phyloP scores from a whole-genome alignment of 73 alveolate species.

The Paramecium pentaurelia region DNA sequence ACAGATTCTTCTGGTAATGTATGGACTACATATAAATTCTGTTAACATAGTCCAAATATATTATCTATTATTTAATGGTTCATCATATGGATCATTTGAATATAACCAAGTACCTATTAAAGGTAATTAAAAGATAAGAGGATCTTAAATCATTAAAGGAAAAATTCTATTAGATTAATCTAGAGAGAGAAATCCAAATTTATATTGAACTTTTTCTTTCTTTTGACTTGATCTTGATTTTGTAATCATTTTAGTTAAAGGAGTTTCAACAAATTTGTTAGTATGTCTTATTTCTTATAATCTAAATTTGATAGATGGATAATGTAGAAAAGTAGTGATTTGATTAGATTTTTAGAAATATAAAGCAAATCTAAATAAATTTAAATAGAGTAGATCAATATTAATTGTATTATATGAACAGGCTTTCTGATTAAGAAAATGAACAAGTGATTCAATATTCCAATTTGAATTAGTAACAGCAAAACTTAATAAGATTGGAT shows the following conservation, averaged over 20 bases:
- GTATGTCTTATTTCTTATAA: constrained; percentile 5
- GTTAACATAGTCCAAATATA: constrained; percentile 5
- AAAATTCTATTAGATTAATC: constrained; percentile 18
- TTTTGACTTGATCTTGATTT: constrained; percentile 37
- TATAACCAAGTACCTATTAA: constrained; percentile 35
- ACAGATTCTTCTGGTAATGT: background rate
- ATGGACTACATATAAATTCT: background rate
- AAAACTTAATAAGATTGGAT: background rate
- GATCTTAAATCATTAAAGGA: constrained; percentile 36
- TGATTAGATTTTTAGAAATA: background rate
- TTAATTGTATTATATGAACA: background rate
- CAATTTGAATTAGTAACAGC: background rate
- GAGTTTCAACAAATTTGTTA: constrained; percentile 42
- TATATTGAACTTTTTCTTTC: constrained; percentile 9
- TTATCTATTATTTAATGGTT: constrained; percentile 11
- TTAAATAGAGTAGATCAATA: background rate
- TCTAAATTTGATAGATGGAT: constrained; percentile 4
- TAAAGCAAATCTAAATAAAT: background rate
- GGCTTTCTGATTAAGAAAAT: background rate
- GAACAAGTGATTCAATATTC: background rate
- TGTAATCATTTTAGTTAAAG: constrained; percentile 15
- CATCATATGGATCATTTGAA: constrained; percentile 46
- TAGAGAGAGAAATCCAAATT: constrained; percentile 34
- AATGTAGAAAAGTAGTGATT: background rate
- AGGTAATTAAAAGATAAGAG: background rate